Percentiles rank a stretch among this genome's conserved stretches.
These are phyloP conservation scores for Sugiyamaella xylanicola DNA, from an alignment of 1,139 yeast species.

Conservation along the genomic window DNA sequence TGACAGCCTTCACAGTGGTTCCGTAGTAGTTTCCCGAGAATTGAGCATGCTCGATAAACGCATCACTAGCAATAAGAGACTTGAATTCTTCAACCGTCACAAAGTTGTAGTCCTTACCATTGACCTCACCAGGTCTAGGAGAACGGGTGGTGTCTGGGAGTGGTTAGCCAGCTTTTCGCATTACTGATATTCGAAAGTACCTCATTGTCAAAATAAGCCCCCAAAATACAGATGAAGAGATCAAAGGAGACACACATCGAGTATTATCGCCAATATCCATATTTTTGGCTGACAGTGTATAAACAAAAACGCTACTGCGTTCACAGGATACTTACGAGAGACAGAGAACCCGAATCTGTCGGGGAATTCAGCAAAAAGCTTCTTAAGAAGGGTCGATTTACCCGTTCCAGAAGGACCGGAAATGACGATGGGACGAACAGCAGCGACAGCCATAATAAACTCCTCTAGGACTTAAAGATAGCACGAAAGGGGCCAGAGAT, in stretches of 20 bases:
- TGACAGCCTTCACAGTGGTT: constrained; percentile 82
- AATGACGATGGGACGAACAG: constrained; percentile 80
- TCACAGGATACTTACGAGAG: constrained; percentile 48
- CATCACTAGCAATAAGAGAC: constrained; percentile 65
- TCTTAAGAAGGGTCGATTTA: constrained; percentile 88
- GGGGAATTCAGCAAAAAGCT: constrained; percentile 87
- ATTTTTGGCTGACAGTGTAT: too few species aligned
- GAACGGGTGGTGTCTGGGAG: constrained; percentile 79
- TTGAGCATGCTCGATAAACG: constrained; percentile 96
- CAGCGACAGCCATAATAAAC: constrained; percentile 32
- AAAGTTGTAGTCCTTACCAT: constrained; percentile 90
- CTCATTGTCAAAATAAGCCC: too few species aligned
- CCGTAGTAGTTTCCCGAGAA: constrained; percentile 98
- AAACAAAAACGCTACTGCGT: too few species aligned
- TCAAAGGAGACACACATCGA: too few species aligned
- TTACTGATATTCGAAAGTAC: too few species aligned
- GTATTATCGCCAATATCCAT: too few species aligned
- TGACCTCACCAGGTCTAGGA: constrained; percentile 88
- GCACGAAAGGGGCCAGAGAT: background rate
- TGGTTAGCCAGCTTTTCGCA: background rate
- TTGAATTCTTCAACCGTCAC: constrained; percentile 77
- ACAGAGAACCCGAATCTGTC: constrained; percentile 89
- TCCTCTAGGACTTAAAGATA: background rate
- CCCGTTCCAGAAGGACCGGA: constrained; percentile 98
- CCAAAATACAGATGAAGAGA: too few species aligned